Evolutionary conservation across 2,329 filamentous ascomycete genomes (phyloP).

Genomic region (Rhynchosporium secalis): DNA sequence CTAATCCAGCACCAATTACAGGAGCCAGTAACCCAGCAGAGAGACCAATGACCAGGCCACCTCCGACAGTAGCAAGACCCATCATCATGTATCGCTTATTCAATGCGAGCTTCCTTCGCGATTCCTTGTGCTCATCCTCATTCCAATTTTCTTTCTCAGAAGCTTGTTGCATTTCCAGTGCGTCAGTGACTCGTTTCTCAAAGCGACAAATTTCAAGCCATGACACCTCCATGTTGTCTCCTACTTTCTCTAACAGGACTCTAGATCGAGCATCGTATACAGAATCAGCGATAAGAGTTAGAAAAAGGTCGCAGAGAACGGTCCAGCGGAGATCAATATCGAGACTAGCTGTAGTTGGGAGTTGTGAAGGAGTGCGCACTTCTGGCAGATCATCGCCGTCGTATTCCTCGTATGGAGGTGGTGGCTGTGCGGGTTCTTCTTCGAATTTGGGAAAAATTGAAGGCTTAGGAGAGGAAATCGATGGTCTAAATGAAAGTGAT

Average conservation of each 20-base stretch:
- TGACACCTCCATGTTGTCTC: constrained; percentile 73
- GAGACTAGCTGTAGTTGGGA: constrained; percentile 78
- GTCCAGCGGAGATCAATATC: constrained; percentile 98
- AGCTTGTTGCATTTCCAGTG: constrained; percentile 94
- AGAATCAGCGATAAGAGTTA: constrained; percentile 94
- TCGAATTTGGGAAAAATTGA: constrained; percentile 35
- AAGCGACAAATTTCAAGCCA: constrained; percentile 96
- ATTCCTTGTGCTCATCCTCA: constrained; percentile 90
- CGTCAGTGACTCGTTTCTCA: constrained; percentile 95
- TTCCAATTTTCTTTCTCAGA: constrained; percentile 97
- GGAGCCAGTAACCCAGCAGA: constrained; percentile 90
- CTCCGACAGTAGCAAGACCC: constrained; percentile 94
- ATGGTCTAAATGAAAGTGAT: constrained; percentile 41
- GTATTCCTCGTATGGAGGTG: constrained; percentile 62
- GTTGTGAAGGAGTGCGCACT: constrained; percentile 78
- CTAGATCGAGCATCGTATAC: constrained; percentile 89
- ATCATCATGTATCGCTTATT: constrained; percentile 90
- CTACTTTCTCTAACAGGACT: constrained; percentile 79
- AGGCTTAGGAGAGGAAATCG: constrained; percentile 27
- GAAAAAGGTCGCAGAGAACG: constrained; percentile 90
- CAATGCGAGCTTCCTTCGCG: constrained; percentile 74
- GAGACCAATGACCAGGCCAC: constrained; percentile 90
- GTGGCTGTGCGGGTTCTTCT: constrained; percentile 52
- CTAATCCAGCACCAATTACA: constrained; percentile 89
- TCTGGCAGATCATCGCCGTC: constrained; percentile 72